These are phyloP conservation scores for Paecilomyces sp. DNA, from an alignment of 2,329 filamentous ascomycete genomes.

Conservation along the genomic window DNA sequence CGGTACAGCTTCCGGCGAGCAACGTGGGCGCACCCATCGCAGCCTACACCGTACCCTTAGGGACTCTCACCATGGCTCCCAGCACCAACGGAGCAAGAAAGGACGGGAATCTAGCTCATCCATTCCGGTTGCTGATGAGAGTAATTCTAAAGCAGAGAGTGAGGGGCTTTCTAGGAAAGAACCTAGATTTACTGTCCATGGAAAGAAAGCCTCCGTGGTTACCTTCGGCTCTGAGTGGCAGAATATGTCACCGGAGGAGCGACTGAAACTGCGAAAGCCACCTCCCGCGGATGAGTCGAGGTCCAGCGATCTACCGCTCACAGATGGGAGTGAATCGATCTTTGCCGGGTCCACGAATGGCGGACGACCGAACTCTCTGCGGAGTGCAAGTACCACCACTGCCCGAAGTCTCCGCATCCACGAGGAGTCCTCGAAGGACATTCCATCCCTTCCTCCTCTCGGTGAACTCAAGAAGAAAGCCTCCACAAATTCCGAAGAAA, in stretches of 20 bases:
- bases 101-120: slow-evolving; percentile 66
- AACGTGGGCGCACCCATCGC: slow-evolving; percentile 64
- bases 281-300: slow-evolving; percentile 31
- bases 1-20: slow-evolving; percentile 39
- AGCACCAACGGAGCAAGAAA: slow-evolving; percentile 65
- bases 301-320: slow-evolving; percentile 22
- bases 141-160: slow-evolving; percentile 38
- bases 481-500: background rate
- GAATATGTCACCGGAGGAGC: slow-evolving; percentile 66
- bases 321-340: slow-evolving; percentile 20
- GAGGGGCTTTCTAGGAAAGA: slow-evolving; percentile 70
- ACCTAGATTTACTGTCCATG: slow-evolving; percentile 91
- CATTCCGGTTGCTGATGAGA: slow-evolving; percentile 46
- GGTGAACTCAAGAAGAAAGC: background rate
- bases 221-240: slow-evolving; percentile 93
- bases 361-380: slow-evolving; percentile 53
- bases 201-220: slow-evolving; percentile 95
- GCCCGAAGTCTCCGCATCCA: slow-evolving; percentile 44
- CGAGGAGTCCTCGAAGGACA: slow-evolving; percentile 17
- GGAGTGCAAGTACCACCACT: slow-evolving; percentile 61
- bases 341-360: slow-evolving; percentile 21
- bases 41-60: slow-evolving; percentile 86
- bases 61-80: slow-evolving; percentile 63
- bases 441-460: slow-evolving; percentile 10
- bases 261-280: slow-evolving; percentile 55